Percentiles rank a stretch among this genome's conserved stretches.
Evolutionary conservation across 2,329 filamentous ascomycete species (phyloP).

Genomic region (Colletotrichum theobromicola): DNA sequence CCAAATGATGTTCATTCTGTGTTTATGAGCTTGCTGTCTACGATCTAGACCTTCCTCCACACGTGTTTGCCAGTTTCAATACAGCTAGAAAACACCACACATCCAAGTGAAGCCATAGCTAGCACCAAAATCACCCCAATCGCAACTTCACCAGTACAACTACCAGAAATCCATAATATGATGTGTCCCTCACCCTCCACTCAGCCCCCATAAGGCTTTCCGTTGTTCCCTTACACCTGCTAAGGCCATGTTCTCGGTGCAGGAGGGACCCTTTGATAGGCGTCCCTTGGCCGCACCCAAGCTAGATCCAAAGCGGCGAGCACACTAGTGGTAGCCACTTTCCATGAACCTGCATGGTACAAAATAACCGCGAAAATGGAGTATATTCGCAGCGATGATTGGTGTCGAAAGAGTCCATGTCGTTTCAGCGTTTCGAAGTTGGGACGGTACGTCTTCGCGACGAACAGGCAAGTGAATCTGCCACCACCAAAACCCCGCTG

Average conservation of each 20-base stretch:
- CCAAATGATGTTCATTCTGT: background rate
- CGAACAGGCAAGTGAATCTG: background rate
- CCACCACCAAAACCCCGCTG: background rate
- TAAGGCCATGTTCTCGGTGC: background rate
- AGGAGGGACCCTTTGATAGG: background rate
- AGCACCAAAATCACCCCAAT: background rate
- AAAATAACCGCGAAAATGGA: background rate
- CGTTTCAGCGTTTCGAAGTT: background rate
- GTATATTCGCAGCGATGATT: background rate
- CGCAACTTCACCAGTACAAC: background rate
- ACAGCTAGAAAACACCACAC: background rate
- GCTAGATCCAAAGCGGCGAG: background rate
- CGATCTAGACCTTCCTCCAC: background rate
- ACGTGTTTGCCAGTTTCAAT: background rate
- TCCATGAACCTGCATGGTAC: background rate
- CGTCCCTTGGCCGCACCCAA: background rate
- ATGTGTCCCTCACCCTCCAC: background rate
- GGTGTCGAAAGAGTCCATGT: background rate
- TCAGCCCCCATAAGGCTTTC: background rate
- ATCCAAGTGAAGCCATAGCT: background rate
- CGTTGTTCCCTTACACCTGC: background rate
- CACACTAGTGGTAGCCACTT: background rate
- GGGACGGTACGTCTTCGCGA: background rate
- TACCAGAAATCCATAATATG: background rate
- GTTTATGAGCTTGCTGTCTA: background rate